Conservation (phyloP, 2,329 filamentous ascomycete genomes). For the Sporothrix variecibatus region DNA sequence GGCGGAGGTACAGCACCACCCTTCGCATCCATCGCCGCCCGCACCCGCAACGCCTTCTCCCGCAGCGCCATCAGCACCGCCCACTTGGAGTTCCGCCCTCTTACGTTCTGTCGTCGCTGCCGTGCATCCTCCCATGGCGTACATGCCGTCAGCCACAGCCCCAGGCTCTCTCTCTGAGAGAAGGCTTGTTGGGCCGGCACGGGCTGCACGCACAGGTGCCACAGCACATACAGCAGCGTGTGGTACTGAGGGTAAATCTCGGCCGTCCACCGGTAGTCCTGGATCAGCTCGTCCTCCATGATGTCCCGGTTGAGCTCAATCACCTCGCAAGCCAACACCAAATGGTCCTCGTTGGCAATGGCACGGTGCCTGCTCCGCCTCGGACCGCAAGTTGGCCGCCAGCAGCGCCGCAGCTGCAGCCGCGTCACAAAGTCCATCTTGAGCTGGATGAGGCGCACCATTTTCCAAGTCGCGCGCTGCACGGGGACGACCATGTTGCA, state of each 20-base stretch:
- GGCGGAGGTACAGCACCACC: background rate
- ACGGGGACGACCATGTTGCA: slow-evolving; percentile 53
- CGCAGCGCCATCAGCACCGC: slow-evolving; percentile 37
- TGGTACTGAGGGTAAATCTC: slow-evolving; percentile 48
- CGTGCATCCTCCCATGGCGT: slow-evolving; percentile 28
- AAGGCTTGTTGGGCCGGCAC: slow-evolving; percentile 31
- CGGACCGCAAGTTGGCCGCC: background rate
- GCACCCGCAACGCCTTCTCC: slow-evolving; percentile 36
- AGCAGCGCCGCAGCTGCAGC: slow-evolving; percentile 31
- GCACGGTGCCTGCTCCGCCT: background rate
- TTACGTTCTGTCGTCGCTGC: slow-evolving; percentile 24
- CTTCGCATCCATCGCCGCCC: slow-evolving; percentile 25
- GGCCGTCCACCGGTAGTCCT: slow-evolving; percentile 42
- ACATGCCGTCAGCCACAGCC: slow-evolving; percentile 32
- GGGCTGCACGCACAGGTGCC: slow-evolving; percentile 46
- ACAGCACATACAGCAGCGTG: slow-evolving; percentile 47
- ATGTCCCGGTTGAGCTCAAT: slow-evolving; percentile 39
- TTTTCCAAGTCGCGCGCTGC: slow-evolving; percentile 34
- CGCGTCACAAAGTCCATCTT: slow-evolving; percentile 38
- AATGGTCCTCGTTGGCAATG: slow-evolving; percentile 30
- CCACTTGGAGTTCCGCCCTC: slow-evolving; percentile 36
- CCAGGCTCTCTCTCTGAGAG: slow-evolving; percentile 39
- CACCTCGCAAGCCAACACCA: slow-evolving; percentile 39
- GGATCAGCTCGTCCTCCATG: slow-evolving; percentile 42
- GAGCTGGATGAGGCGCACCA: slow-evolving; percentile 32